Evolutionary conservation across 768 basidiomycete genomes (phyloP), one percentile per base, ranked within the genome.

Genomic region (Boletus pseudopeckii): DNA sequence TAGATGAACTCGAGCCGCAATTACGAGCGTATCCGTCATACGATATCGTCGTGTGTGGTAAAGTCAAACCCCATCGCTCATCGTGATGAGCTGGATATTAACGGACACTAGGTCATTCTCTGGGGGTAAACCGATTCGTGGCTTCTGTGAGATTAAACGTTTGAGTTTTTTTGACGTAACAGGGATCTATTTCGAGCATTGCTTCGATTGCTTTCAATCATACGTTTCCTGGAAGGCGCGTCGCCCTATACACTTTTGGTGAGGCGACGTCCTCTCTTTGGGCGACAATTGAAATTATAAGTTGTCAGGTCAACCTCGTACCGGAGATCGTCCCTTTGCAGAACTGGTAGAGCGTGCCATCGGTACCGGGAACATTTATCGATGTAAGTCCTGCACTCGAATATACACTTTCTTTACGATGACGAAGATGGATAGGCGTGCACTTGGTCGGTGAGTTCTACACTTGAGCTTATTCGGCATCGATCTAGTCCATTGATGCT

Each of bases 221-320:
- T 52, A 67, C 60, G 33, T 74, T 73, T 53, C 64, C 66, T 14
- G 62, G 51, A 34, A 58, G 40, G 52, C 46, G 50, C 20, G 50
- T 67, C 32, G 63, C 42, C 4, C 54, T 81, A 7, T 81, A 75
- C 54, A 81, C 79, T 0, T 80, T 71, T 60, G 80, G 80, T 75
- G 45, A 56, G 67, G 28, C 40, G 26, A 28, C 18, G 2, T 41
- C 3, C 32, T 4, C 40, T 17, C 11, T 37, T 45, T 46, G 38
- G 22, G 45, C 32, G 9, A 30, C 5, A 1, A 39, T 38, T 37
- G 49, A 48, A 26, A 36, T 24, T 18, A n/a, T n/a, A 14, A n/a
- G 2, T 40, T 45, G 7, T 8, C 43, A 80, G 80, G 79, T 14
- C 80, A 82, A 64, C 80, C 80, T 14, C 69, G 80, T 26, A 74